phyloP scores from a whole-genome alignment of 179 eudicot species.

The Camellia oleifera region DNA sequence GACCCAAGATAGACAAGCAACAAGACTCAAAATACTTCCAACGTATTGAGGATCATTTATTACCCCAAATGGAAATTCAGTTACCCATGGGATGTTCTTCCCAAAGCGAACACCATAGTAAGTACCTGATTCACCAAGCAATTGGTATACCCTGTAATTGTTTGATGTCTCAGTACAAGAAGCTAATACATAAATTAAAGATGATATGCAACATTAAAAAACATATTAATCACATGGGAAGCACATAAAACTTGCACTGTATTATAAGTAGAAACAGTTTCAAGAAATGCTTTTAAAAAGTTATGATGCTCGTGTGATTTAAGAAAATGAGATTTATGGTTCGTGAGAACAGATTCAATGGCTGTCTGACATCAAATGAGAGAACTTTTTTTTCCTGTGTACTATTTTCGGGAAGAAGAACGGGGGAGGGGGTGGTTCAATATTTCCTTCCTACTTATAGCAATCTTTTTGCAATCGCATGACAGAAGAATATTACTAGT shows the following conservation, averaged over 20 bases:
- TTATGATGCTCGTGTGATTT: not conserved
- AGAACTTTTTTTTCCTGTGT: not conserved
- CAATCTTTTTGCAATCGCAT: too few relatives aligned
- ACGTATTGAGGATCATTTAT: slow-evolving; percentile 90
- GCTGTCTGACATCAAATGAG: not conserved
- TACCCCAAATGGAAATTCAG: slow-evolving; percentile 89
- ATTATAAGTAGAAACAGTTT: not conserved
- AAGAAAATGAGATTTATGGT: not conserved
- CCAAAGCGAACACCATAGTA: slow-evolving; percentile 98
- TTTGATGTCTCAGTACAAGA: not conserved
- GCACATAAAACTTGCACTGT: not conserved
- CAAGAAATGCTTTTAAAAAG: not conserved
- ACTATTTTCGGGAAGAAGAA: not conserved
- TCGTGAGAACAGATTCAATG: not conserved
- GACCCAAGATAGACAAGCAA: slow-evolving; percentile 88
- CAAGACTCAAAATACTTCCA: slow-evolving; percentile 91
- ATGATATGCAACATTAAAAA: not conserved
- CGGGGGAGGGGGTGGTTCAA: too few relatives aligned
- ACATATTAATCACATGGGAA: not conserved
- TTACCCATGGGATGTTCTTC: slow-evolving; percentile 86
- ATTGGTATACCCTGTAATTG: slow-evolving; percentile 81
- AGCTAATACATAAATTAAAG: not conserved
- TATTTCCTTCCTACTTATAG: too few relatives aligned
- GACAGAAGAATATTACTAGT: too few relatives aligned
- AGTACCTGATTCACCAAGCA: slow-evolving; percentile 91